These are phyloP conservation scores for Neoascochyta sp. DNA, from an alignment of 2,329 filamentous ascomycete species.

Conservation along the genomic window DNA sequence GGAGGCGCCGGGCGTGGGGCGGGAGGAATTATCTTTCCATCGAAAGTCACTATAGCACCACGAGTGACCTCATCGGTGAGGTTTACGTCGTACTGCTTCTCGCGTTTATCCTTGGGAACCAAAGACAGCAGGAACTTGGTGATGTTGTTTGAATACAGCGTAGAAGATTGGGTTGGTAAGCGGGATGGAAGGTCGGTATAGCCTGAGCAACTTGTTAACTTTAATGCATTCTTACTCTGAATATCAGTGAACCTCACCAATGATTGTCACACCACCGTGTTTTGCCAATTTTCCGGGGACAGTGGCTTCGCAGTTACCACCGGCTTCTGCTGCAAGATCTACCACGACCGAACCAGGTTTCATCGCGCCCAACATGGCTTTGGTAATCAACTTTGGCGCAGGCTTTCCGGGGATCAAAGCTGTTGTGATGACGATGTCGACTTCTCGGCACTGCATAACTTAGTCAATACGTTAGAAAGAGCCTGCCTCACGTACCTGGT, in stretches of 20 bases:
- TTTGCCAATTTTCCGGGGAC: conserved; percentile 65
- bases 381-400: conserved; percentile 79
- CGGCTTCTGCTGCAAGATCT: conserved; percentile 81
- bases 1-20: conserved; percentile 66
- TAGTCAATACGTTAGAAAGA: no score
- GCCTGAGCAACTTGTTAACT: conserved; percentile 43
- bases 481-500: no score
- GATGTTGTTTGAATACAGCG: conserved; percentile 90
- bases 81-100: conserved; percentile 77
- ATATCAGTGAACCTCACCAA: conserved; percentile 57
- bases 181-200: conserved; percentile 87
- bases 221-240: neutral
- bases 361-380: conserved; percentile 77
- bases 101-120: conserved; percentile 69
- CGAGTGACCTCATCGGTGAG: conserved; percentile 81
- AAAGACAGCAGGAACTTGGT: conserved; percentile 84
- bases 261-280: conserved; percentile 77
- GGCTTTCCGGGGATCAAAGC: conserved; percentile 83
- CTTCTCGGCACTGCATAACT: conserved; percentile 78
- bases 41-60: conserved; percentile 75
- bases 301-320: conserved; percentile 83
- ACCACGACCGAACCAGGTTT: conserved; percentile 86
- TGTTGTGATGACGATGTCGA: conserved; percentile 90
- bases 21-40: conserved; percentile 71
- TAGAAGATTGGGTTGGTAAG: conserved; percentile 83